These are phyloP conservation scores for Tetradesmus obliquus DNA, from an alignment of 139 green algal genomes.

Conservation along the genomic window DNA sequence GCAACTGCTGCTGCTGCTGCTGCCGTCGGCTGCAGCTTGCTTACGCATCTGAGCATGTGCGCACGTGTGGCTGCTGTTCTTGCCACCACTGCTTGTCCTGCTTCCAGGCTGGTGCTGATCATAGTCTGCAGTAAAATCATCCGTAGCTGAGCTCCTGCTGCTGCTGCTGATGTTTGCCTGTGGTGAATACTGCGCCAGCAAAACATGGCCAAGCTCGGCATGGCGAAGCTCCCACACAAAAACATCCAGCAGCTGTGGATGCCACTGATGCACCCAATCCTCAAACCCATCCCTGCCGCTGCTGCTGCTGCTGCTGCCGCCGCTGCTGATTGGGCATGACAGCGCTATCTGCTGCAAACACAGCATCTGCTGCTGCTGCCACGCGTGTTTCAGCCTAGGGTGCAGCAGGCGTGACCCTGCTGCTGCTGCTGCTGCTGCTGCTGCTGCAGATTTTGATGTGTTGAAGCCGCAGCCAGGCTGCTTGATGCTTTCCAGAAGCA, in stretches of 20 bases:
- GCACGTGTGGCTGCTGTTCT: background rate
- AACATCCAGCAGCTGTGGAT: background rate
- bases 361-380: constrained; percentile 34
- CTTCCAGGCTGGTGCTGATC: background rate
- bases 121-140: background rate
- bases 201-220: background rate
- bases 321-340: background rate
- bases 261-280: background rate
- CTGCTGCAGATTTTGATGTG: background rate
- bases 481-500: background rate
- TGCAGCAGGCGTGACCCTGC: background rate
- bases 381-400: background rate
- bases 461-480: background rate
- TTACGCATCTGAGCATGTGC: background rate
- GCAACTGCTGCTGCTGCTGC: background rate
- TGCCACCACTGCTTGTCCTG: background rate
- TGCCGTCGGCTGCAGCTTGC: too few species aligned
- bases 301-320: background rate
- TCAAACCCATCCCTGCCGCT: background rate
- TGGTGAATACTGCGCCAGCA: background rate
- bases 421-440: constrained; percentile 2
- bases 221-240: background rate
- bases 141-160: background rate
- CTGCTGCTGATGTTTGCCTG: background rate
- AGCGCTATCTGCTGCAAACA: background rate